Evolutionary conservation across 2,329 filamentous ascomycete genomes (phyloP), one percentile per base, ranked within the genome.

Genomic region (Seiridium unicorne): DNA sequence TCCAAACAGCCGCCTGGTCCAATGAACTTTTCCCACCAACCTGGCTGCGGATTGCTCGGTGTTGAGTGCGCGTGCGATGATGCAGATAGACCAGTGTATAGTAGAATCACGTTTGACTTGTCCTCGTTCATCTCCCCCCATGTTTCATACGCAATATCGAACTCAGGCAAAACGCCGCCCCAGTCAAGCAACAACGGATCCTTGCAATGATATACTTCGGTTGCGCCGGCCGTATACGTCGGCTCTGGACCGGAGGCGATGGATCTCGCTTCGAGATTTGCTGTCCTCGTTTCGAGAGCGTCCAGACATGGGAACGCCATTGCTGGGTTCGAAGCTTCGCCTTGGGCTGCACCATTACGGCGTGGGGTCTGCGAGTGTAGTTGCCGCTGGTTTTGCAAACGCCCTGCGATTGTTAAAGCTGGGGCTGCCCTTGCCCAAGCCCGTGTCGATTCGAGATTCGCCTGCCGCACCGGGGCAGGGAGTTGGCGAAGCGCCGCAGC

Each of bases 11-110:
- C 84, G 0, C 91, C 92, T 0, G 93, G 90, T 0, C 95, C 95
- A 70, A 99, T 98, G 73, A 99, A 99, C 74, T 90, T 94, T 77
- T 99, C 95, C 95, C 95, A 99, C 95, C 95, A 99, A 3, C 95
- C 95, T 0, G 93, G 90, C 73, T 93, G 90, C 0, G 91, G 85
- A 73, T 99, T 99, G 8, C 82, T 79, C 57, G 85, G 82, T n/a
- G 94, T 98, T 60, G 93, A 97, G 71, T 93, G 93, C 2, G 95
- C 95, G 77, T 99, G 95, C 60, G 93, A 98, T 5, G 93, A 97
- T n/a, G 95, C 95, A 0, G 93, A 97, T 4, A 99, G 83, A 7
- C 95, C 95, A 0, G 95, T 99, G 73, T 98, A 93, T 2, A 99
- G 79, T 7, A 99, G 83, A 63, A 99, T 95, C 3, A 89, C 93